Conservation (phyloP, 345 rosid species). For the Hibiscus mutabilis region DNA sequence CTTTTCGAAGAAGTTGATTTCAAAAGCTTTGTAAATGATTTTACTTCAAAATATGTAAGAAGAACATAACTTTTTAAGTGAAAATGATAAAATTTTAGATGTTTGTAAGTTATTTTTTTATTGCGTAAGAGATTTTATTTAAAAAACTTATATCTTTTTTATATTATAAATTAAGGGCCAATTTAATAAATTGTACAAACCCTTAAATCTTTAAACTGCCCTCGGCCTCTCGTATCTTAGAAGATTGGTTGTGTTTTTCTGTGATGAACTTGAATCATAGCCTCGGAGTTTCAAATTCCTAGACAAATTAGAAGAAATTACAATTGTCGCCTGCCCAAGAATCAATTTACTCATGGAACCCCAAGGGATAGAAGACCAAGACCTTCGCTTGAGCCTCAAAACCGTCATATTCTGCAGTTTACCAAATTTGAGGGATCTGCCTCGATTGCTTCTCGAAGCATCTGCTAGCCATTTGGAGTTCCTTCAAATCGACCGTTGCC, state of each 20-base stretch:
- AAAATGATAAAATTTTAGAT: too few relatives aligned
- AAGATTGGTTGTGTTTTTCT: rapidly evolving
- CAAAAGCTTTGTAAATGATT: too few relatives aligned
- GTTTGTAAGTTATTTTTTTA: too few relatives aligned
- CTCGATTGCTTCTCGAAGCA: neutral
- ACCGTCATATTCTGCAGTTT: neutral
- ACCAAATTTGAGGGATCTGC: neutral
- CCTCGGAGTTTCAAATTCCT: neutral
- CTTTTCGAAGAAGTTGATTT: too few relatives aligned
- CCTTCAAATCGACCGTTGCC: neutral
- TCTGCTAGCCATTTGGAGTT: neutral
- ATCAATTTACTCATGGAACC: conserved; percentile 4
- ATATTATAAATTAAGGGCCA: too few relatives aligned
- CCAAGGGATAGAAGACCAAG: neutral
- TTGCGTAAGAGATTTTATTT: too few relatives aligned
- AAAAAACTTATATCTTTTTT: too few relatives aligned
- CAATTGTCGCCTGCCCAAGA: neutral
- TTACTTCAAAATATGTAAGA: too few relatives aligned
- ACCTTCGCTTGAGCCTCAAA: neutral
- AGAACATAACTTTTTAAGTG: too few relatives aligned
- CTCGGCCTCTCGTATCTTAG: too few relatives aligned
- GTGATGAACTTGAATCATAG: neutral
- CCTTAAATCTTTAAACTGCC: too few relatives aligned
- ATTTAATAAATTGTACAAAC: too few relatives aligned
- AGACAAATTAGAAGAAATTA: neutral